These are phyloP conservation scores for Chenopodium suecicum DNA, from an alignment of 148 eudicot species.

Conservation along the genomic window DNA sequence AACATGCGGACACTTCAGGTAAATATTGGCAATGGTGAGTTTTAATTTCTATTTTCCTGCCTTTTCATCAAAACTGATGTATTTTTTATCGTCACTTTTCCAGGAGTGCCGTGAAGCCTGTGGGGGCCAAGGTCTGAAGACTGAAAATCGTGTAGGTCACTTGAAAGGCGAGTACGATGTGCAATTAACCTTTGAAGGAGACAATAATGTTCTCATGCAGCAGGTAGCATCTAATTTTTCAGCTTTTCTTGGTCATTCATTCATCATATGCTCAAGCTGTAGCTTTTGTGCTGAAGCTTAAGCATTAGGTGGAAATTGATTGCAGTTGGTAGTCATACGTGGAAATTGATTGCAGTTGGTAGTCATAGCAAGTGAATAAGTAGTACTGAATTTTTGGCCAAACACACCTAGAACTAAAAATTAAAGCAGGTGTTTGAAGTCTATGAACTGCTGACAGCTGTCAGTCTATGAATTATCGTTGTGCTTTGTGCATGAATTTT, in stretches of 20 bases:
- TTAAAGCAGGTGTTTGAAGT: neutral
- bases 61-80: neutral
- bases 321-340: neutral
- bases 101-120: conserved; percentile 99
- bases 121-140: conserved; percentile 97
- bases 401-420: neutral
- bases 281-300: neutral
- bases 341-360: neutral
- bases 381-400: neutral
- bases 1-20: conserved; percentile 99
- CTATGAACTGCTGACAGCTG: neutral
- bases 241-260: neutral
- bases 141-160: conserved; percentile 89
- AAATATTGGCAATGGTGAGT: conserved; percentile 13
- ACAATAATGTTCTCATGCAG: conserved; percentile 98
- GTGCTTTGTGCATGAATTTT: neutral
- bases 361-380: neutral
- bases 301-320: neutral
- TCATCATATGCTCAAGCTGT: neutral
- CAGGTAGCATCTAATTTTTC: conserved; percentile 53
- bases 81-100: neutral
- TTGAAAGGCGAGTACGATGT: conserved; percentile 90
- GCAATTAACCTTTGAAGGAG: conserved; percentile 94
- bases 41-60: neutral
- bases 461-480: neutral